Conservation (phyloP, 805 yeast species). For the Babjeviella inositovora region DNA sequence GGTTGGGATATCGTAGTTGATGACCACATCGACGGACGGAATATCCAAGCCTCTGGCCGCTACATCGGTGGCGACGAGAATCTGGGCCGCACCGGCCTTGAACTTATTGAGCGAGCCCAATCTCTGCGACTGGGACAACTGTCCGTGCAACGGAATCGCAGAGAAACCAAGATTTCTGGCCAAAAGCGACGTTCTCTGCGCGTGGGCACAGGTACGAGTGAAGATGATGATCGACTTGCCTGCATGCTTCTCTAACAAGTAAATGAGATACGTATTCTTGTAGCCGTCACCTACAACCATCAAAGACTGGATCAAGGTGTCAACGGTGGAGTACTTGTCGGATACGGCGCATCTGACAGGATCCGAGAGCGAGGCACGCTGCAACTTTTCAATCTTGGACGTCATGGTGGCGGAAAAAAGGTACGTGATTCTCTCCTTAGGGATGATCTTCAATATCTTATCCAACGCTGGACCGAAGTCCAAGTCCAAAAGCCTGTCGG, state of each 20-base stretch:
- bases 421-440: conserved; percentile 70
- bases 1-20: conserved; percentile 69
- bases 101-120: conserved; percentile 70
- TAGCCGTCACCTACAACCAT: conserved; percentile 87
- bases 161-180: conserved; percentile 72
- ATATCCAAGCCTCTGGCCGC: conserved; percentile 87
- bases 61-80: conserved; percentile 70
- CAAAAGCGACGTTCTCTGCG: conserved; percentile 76
- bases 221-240: conserved; percentile 86
- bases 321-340: conserved; percentile 82
- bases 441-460: conserved; percentile 70
- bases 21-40: conserved; percentile 62
- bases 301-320: conserved; percentile 76
- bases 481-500: conserved; percentile 88
- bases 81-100: conserved; percentile 53
- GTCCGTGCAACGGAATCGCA: conserved; percentile 92
- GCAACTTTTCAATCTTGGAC: conserved; percentile 84
- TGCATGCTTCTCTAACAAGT: conserved; percentile 61
- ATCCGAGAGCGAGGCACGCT: conserved; percentile 75
- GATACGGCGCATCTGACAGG: conserved; percentile 91
- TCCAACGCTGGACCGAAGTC: conserved; percentile 94
- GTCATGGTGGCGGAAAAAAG: conserved; percentile 97
- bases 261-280: conserved; percentile 77
- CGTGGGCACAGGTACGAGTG: conserved; percentile 90
- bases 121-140: conserved; percentile 70